These are phyloP conservation scores for Antarctomyces pellizariae DNA, from an alignment of 495 filamentous ascomycete species.

Conservation along the genomic window DNA sequence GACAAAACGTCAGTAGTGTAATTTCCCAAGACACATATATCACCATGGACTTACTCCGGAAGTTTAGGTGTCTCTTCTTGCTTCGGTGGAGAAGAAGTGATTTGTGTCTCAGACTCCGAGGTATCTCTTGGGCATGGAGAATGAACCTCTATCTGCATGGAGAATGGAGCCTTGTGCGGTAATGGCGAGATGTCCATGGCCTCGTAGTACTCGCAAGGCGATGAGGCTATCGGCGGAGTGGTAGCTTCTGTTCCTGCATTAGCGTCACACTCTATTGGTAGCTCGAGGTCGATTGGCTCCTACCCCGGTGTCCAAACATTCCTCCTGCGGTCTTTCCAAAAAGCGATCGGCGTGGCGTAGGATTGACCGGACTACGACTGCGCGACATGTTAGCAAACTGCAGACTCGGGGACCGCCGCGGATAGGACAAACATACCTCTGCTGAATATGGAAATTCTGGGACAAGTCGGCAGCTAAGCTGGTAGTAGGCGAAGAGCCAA, in stretches of 20 bases:
- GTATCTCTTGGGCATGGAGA: constrained; percentile 39
- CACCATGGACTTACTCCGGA: too few species aligned
- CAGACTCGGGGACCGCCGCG: too few species aligned
- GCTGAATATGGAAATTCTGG: constrained; percentile 77
- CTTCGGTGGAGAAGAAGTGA: constrained; percentile 22
- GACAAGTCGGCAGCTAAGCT: constrained; percentile 84
- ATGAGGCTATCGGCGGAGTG: constrained; percentile 63
- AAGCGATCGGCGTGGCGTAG: constrained; percentile 77
- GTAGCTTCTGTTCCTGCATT: constrained; percentile 49
- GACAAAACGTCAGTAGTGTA: constrained; percentile 8
- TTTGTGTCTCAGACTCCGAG: constrained; percentile 17
- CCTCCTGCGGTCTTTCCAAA: constrained; percentile 22
- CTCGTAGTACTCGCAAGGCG: constrained; percentile 50
- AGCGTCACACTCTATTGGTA: constrained; percentile 10
- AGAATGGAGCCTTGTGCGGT: constrained; percentile 64
- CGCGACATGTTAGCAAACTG: too few species aligned
- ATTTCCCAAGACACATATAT: too few species aligned
- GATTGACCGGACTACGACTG: constrained; percentile 52
- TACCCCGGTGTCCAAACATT: constrained; percentile 9
- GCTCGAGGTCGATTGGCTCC: constrained; percentile 2
- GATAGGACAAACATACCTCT: constrained; percentile 50
- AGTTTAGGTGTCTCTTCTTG: too few species aligned
- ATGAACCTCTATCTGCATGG: constrained; percentile 32
- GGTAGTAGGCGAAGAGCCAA: constrained; percentile 72
- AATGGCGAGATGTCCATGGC: constrained; percentile 88